These are phyloP conservation scores for Euphorbia celastroides DNA, from an alignment of 441 rosid genomes.

Conservation along the genomic window DNA sequence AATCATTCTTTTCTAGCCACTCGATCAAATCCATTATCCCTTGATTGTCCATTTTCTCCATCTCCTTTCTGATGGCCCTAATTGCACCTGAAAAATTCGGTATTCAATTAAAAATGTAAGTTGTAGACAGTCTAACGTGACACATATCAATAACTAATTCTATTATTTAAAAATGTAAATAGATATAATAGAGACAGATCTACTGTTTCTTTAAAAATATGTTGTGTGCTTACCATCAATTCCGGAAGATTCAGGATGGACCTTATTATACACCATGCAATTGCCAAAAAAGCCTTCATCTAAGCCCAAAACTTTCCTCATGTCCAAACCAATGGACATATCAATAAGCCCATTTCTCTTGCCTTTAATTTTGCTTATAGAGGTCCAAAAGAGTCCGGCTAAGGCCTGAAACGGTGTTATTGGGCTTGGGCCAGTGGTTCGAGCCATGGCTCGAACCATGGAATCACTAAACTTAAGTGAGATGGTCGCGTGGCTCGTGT, in stretches of 20 bases:
- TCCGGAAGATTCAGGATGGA: conserved; percentile 6
- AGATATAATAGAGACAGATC: no score
- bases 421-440: conserved; percentile 3
- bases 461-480: conserved; percentile 39
- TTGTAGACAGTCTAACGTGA: no score
- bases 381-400: conserved; percentile 54
- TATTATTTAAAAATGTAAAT: no score
- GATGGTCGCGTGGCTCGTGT: conserved; percentile 24
- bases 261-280: conserved; percentile 47
- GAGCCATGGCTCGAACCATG: conserved; percentile 32
- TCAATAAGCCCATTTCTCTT: conserved; percentile 26
- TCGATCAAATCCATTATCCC: conserved; percentile 50
- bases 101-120: no score
- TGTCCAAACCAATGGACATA: conserved; percentile 49
- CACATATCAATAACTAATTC: no score
- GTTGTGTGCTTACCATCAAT: conserved; percentile 1
- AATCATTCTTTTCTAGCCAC: conserved; percentile 35
- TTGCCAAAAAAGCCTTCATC: conserved; percentile 58
- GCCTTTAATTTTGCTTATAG: conserved; percentile 45
- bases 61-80: conserved; percentile 29
- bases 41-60: conserved; percentile 31
- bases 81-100: conserved; percentile 24
- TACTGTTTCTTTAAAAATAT: no score
- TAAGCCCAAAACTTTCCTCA: conserved; percentile 39
- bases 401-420: conserved; percentile 45